These are phyloP conservation scores for Streptanthus diversifolius DNA, from an alignment of 345 rosid species.

Conservation along the genomic window DNA sequence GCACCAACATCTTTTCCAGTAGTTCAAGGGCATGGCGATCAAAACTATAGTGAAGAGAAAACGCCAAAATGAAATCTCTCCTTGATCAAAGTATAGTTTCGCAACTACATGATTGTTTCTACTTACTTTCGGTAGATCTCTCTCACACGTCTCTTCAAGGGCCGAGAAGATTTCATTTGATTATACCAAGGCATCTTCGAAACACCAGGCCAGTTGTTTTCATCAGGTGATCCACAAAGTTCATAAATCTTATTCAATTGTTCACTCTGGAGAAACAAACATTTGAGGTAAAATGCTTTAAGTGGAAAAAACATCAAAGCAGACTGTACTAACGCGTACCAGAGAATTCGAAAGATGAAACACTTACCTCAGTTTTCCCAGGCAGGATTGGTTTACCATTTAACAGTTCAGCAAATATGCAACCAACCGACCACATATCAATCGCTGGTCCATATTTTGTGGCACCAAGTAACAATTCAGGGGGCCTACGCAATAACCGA, in stretches of 20 bases:
- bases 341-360: background rate
- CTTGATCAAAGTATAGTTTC: background rate
- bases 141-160: constrained; percentile 64
- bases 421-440: constrained; percentile 98
- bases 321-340: background rate
- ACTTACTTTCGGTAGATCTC: constrained; percentile 84
- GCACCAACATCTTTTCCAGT: constrained; percentile 81
- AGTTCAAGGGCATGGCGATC: constrained; percentile 93
- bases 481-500: constrained; percentile 54
- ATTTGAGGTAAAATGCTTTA: background rate
- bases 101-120: background rate
- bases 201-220: constrained; percentile 64
- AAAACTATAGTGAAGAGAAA: constrained; percentile 41
- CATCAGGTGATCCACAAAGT: constrained; percentile 71
- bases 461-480: constrained; percentile 92
- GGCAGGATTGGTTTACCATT: constrained; percentile 91
- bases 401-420: constrained; percentile 91
- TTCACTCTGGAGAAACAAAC: constrained; percentile 40
- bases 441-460: constrained; percentile 95
- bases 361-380: constrained; percentile 78
- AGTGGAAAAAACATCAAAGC: background rate
- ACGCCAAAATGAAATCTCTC: constrained; percentile 5
- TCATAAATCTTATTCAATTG: constrained; percentile 66
- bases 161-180: constrained; percentile 53
- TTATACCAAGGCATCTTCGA: constrained; percentile 57